These are phyloP conservation scores for Sonneratia caseolaris DNA, from an alignment of 345 rosid species.

Conservation along the genomic window DNA sequence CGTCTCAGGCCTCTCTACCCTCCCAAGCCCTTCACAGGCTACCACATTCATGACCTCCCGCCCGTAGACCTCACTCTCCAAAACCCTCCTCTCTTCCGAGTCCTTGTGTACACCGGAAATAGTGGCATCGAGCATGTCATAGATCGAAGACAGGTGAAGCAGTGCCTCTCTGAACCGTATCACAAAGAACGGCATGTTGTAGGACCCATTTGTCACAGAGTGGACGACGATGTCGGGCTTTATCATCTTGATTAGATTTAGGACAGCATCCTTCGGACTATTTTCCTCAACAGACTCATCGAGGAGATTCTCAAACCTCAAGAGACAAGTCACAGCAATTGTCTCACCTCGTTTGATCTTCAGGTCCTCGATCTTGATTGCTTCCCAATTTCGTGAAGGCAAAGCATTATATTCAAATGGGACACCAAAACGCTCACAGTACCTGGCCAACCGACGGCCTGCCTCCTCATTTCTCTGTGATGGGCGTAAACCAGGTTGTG, in stretches of 20 bases:
- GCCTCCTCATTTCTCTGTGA: slow-evolving; percentile 59
- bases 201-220: slow-evolving; percentile 42
- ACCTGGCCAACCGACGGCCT: slow-evolving; percentile 50
- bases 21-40: slow-evolving; percentile 72
- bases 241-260: slow-evolving; percentile 46
- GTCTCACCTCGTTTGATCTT: slow-evolving; percentile 44
- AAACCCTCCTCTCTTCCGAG: slow-evolving; percentile 35
- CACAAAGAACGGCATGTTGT: slow-evolving; percentile 66
- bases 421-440: slow-evolving; percentile 62
- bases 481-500: slow-evolving; percentile 65
- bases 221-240: slow-evolving; percentile 53
- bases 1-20: slow-evolving; percentile 77
- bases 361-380: slow-evolving; percentile 49
- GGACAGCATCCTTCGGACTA: slow-evolving; percentile 49
- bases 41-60: slow-evolving; percentile 53
- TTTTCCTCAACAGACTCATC: slow-evolving; percentile 55
- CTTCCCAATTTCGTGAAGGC: slow-evolving; percentile 62
- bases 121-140: slow-evolving; percentile 52
- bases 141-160: slow-evolving; percentile 55
- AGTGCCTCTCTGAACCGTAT: slow-evolving; percentile 73
- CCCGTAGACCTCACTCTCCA: slow-evolving; percentile 57
- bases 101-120: slow-evolving; percentile 22
- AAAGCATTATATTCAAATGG: slow-evolving; percentile 66
- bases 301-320: slow-evolving; percentile 36
- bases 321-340: slow-evolving; percentile 47